Evolutionary conservation across 1,284 basidiomycete genomes (phyloP), one percentile per base, ranked within the genome.

Genomic region (Tylopilus orsonianus): DNA sequence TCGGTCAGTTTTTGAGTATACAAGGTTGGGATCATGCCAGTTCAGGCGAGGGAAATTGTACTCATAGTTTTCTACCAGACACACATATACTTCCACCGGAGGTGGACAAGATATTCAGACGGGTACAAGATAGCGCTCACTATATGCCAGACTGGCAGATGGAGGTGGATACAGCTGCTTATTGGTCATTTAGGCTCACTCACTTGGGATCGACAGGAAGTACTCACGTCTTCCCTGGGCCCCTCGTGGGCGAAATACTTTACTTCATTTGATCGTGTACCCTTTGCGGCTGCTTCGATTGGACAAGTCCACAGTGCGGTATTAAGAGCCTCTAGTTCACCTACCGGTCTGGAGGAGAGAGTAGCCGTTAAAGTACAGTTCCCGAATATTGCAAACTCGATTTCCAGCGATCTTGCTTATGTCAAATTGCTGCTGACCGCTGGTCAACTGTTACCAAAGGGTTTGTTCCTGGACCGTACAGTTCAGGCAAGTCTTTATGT

Each of bases 121-220:
- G 89, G 34, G 94, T 99, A 0, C 96, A 99, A 67, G 91, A 96
- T 59, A 85, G 87, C 58, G 97, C 97, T 2, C 93, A 99, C 68
- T 98, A 97, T 68, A 99, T 98, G 95, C 97, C 96, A 0, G 87
- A 94, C 56, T 95, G 89, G 88, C 97, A 99, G 68, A 90, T 97
- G 83, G 90, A 95, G 80, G 91, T 90, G n/a, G 8, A 8, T 26
- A 13, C 12, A 26, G 27, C 35, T 18, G 43, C 27, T 27, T 9
- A 5, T 5, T 40, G n/a, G 54, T 52, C 9, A 7, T 33, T 26
- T n/a, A 4, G 4, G 2, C 38, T 14, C 8, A 41, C 50, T 64
- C 23, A 58, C 22, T 4, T 12, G 8, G 22, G 35, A n/a, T 44
- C n/a, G 24, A 38, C 48, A 93, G 91, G 68, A 83, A 80, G 93